phyloP scores from a whole-genome alignment of 257 asterid genomes.

The Mitragyna speciosa region DNA sequence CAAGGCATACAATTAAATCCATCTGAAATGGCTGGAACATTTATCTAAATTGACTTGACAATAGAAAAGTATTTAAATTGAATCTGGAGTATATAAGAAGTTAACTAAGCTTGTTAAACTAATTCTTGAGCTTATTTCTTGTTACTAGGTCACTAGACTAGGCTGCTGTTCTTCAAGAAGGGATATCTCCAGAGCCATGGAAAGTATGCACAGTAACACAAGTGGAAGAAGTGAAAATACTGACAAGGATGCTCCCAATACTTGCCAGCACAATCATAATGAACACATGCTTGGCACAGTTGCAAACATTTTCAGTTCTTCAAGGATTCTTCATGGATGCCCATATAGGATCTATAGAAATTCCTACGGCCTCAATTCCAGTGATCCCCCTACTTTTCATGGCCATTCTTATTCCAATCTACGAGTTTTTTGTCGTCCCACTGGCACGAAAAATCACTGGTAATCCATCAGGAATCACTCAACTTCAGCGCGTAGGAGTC shows the following conservation, averaged over 20 bases:
- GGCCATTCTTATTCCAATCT: slow-evolving; percentile 42
- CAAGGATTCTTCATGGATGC: slow-evolving; percentile 50
- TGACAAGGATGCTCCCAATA: slow-evolving; percentile 46
- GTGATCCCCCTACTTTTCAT: slow-evolving; percentile 48
- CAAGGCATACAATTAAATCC: no score
- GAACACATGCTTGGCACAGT: slow-evolving; percentile 54
- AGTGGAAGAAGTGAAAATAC: slow-evolving; percentile 59
- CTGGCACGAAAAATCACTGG: slow-evolving; percentile 39
- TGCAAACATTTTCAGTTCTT: slow-evolving; percentile 50
- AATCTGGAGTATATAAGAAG: no score
- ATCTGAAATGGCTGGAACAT: no score
- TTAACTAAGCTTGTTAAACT: no score
- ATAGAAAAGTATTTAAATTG: no score
- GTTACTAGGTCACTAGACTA: slow-evolving; percentile 37
- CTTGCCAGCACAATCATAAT: slow-evolving; percentile 49
- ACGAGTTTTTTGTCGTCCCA: slow-evolving; percentile 46
- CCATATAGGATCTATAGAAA: slow-evolving; percentile 35
- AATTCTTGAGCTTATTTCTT: no score
- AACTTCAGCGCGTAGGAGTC: slow-evolving; percentile 49
- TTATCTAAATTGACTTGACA: no score
- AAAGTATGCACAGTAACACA: slow-evolving; percentile 47
- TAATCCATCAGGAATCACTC: slow-evolving; percentile 49
- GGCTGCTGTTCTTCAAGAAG: slow-evolving; percentile 30
- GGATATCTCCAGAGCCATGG: slow-evolving; percentile 13
- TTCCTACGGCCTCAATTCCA: slow-evolving; percentile 49